Base-by-base conservation (phyloP, 2,329 filamentous ascomycete genomes). In the Diaporthe nobilis region DNA sequence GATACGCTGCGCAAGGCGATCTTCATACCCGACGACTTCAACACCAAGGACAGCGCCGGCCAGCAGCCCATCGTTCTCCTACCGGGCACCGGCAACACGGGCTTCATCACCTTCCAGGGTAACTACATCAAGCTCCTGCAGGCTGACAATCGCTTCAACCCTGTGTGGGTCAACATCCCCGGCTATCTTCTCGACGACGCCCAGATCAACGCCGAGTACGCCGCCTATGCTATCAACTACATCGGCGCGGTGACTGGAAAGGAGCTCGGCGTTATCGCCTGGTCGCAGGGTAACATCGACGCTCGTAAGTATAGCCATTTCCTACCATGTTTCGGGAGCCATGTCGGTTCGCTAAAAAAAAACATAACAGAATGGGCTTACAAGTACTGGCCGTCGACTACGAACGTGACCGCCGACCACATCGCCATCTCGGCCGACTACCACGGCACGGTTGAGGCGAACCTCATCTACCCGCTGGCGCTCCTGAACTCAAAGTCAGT, bases 381-480 rank as follows among this genome's bases (percentile, higher is more conserved):
- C 74, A 90, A 89, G 75, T 90, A 89, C 81, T 90, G 86, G 86
- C 87, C 87, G 0, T 87, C 85, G 1, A 87, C 86, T 1, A 84
- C 84, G 2, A 28, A 37, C 2, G 81, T 83, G 1, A 83, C 87
- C 3, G 84, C 82, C 31, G 86, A 90, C 77, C 86, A 89, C 78
- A 83, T 91, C 42, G 84, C 86, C 39, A 82, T 90, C 31, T 87
- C 85, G 17, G 84, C 88, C 0, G 88, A 90, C 78, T 90, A 88
- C 0, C 87, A 55, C 58, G 71, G 71, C 20, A 63, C 71, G 1
- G 25, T 63, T 0, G 22, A 37, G 47, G 71, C 87, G 0, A 78
- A 85, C 0, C 42, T 65, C 7, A 47, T 65, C 28, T 49, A 47
- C 25, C 61, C 61, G 1, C 42, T 65, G 10, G 39, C 7, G 15